Evolutionary conservation across 257 asterid genomes (phyloP).

Genomic region (Solanum pennellii): DNA sequence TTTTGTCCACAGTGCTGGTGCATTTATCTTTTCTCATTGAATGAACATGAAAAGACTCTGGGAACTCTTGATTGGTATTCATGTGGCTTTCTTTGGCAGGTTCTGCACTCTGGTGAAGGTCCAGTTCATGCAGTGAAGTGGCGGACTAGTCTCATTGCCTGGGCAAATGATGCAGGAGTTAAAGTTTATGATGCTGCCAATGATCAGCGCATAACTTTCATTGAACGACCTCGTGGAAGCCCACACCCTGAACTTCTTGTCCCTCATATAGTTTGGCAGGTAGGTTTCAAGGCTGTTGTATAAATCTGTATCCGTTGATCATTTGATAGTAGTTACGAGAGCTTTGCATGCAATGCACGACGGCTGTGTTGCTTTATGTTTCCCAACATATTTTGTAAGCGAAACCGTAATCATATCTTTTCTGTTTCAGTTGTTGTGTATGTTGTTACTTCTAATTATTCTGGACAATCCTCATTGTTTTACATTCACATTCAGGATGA

Average conservation of each 20-base stretch:
- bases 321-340: background rate
- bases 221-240: conserved; percentile 91
- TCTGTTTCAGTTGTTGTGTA: background rate
- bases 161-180: conserved; percentile 98
- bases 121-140: conserved; percentile 95
- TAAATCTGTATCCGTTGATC: background rate
- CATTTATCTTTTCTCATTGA: conserved; percentile 6
- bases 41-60: conserved; percentile 4
- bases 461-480: conserved; percentile 14
- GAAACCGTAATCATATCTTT: background rate
- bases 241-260: conserved; percentile 92
- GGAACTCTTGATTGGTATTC: conserved; percentile 2
- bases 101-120: conserved; percentile 97
- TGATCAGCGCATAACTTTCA: conserved; percentile 84
- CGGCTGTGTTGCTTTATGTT: background rate
- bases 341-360: background rate
- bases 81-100: conserved; percentile 34
- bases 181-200: conserved; percentile 95
- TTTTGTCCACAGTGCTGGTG: conserved; percentile 6
- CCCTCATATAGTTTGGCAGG: conserved; percentile 99
- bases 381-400: background rate
- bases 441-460: background rate
- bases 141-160: conserved; percentile 86
- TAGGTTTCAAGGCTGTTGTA: conserved; percentile 12
- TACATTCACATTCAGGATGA: conserved; percentile 63